Conservation (phyloP, 305 asterid genomes). For the Fraxinus xanthoxyloides region DNA sequence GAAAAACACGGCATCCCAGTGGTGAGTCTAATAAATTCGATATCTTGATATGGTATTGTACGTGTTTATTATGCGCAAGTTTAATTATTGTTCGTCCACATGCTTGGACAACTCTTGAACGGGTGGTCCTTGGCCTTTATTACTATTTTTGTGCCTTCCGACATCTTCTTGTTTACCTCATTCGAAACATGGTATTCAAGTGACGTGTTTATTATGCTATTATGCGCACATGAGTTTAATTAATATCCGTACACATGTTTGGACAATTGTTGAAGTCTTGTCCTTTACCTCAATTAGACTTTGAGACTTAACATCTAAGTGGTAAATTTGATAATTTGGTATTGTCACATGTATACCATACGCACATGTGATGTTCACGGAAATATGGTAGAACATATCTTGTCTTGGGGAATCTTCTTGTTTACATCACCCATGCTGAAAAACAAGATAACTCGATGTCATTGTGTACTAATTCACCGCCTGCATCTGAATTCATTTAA, state of each 20-base stretch:
- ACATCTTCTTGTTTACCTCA: background rate
- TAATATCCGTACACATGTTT: background rate
- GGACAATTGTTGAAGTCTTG: background rate
- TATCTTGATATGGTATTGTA: background rate
- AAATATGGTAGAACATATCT: background rate
- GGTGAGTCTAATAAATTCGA: background rate
- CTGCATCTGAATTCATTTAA: background rate
- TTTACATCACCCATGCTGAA: background rate
- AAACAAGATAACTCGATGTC: background rate
- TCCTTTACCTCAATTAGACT: background rate
- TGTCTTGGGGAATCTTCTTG: background rate
- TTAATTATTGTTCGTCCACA: background rate
- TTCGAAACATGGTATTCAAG: background rate
- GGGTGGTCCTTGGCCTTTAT: background rate
- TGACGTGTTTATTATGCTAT: background rate
- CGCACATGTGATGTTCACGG: background rate
- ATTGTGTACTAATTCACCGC: background rate
- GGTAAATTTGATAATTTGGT: background rate
- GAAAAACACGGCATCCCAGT: background rate
- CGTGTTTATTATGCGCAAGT: background rate
- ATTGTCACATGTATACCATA: background rate
- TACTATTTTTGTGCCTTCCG: background rate
- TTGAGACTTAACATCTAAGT: no score
- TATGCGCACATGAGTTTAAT: background rate
- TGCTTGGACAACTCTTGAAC: background rate